phyloP scores from a whole-genome alignment of 345 rosid genomes.

The Barbarea vulgaris region DNA sequence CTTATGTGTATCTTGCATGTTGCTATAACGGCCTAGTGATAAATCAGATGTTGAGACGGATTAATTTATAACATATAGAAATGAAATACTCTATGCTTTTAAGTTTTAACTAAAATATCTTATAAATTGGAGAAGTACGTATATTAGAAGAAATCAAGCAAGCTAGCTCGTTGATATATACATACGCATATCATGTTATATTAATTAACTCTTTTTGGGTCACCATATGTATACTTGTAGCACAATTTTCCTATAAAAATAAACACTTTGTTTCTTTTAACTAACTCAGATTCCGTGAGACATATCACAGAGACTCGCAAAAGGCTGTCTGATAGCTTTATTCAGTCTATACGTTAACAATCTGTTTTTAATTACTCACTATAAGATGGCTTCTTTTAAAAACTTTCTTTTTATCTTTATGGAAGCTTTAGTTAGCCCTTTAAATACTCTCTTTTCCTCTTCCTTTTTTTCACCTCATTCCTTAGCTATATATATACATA shows the following conservation, averaged over 20 bases:
- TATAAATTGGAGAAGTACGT: background rate
- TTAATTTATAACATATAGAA: background rate
- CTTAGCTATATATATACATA: background rate
- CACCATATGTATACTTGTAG: conserved; percentile 16
- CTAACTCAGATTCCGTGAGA: conserved; percentile 42
- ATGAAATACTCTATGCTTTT: background rate
- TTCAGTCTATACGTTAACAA: conserved; percentile 36
- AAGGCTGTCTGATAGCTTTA: conserved; percentile 44
- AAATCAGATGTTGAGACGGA: background rate
- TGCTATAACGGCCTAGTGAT: background rate
- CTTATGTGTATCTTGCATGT: background rate
- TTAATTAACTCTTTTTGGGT: background rate
- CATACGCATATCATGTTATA: background rate
- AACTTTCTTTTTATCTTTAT: conserved; percentile 31
- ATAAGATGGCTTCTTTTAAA: conserved; percentile 29
- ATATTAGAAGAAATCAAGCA: background rate
- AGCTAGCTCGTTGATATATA: background rate
- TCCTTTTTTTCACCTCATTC: conserved; percentile 7
- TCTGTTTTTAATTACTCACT: conserved; percentile 27
- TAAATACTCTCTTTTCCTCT: conserved; percentile 16
- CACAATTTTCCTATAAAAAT: conserved; percentile 9
- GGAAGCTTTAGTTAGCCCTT: conserved; percentile 40
- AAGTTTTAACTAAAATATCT: background rate
- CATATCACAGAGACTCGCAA: conserved; percentile 35
- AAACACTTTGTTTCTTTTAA: conserved; percentile 19